Base-by-base conservation (phyloP, 768 basidiomycete genomes). In the Hypholoma sublateritium region DNA sequence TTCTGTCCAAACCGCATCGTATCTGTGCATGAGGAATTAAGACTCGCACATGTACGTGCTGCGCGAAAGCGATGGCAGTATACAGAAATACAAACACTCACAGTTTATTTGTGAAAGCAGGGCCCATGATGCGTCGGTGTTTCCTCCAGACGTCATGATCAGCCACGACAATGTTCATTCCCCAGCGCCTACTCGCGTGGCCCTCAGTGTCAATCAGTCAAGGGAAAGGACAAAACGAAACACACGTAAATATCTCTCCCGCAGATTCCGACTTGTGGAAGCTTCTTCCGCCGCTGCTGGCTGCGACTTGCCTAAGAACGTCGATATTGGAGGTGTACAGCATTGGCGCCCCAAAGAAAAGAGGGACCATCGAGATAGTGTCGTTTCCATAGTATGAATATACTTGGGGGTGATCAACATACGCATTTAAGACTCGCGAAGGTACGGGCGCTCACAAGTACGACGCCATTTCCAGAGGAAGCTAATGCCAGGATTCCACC, bases 61-160 rank as follows among this genome's bases (percentile, higher is more conserved):
- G 19, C 24, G 9, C 16, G 13, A 24, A 5, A 43, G 19, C 28
- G 28, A 32, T 32, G 28, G 28, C 1, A 32, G 5, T 32, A 32
- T 6, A 9, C 28, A 32, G 9, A 5, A 32, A 32, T 32, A 9
- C 9, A 32, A 5, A 32, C 9, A 46, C 72, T 58, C 47, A 80
- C 77, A 78, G 59, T 37, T 69, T 66, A 32, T 72, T 73, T 36
- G 70, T 75, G 59, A 82, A 82, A 3, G 78, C 75, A 41, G 79
- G 77, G 11, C 73, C 74, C 61, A 78, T 70, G 47, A 80, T 66
- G 11, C 78, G 68, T 14, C 80, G 69, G 60, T 82, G 80, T 39
- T 72, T 77, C 49, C 77, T 72, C 79, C 80, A 81, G 50, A 45
- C 77, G 77, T 4, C 74, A 74, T 78, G 46, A 13, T 2, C 22